Evolutionary conservation across 768 basidiomycete species (phyloP), one percentile per base, ranked within the genome.

Genomic region (Termitomyces sp.): DNA sequence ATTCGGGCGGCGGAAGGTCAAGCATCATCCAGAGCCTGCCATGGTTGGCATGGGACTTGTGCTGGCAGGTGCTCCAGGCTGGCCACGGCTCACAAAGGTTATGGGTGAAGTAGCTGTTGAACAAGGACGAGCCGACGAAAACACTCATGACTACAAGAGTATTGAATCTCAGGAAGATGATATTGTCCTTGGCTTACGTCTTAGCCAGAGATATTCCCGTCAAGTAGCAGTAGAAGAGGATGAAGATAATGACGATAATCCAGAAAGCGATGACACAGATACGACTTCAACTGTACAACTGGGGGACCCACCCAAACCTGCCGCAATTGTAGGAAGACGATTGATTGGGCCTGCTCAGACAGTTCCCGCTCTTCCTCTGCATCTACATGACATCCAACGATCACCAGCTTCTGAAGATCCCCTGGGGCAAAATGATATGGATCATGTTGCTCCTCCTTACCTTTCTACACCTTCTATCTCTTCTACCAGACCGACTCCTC

Each of bases 91-190:
- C 31, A 84, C 87, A 1, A 78, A 83, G n/a, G 72, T 85, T 4
- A 83, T 88, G 69, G 94, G 95, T 5, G 74, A 88, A 59, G 87
- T 96, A 51, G 90, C 92, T 2, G 74, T 98, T 51, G 93, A 93
- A 62, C 96, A 98, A 73, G 95, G 95, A 1, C 80, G 92, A 18
- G 77, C 80, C 52, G 86, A 88, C 59, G 87, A 89, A 54, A 78
- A 80, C n/a, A 77, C 75, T 1, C 69, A 72, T 56, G 74, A 77
- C 56, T 68, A 77, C 22, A 79, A 76, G 66, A 82, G 82, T 60
- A 66, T 83, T 24, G 77, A 83, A 61, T 64, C 72, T 15, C 71
- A 71, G 7, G 77, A 78, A 42, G 80, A 82, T 41, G 80, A 79
- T 18, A 65, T 74, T 48, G 69, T 72, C 49, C 66, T 59, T 57